phyloP scores from a whole-genome alignment of 371 early-diverging fungal species.

The Mortierella sp. region DNA sequence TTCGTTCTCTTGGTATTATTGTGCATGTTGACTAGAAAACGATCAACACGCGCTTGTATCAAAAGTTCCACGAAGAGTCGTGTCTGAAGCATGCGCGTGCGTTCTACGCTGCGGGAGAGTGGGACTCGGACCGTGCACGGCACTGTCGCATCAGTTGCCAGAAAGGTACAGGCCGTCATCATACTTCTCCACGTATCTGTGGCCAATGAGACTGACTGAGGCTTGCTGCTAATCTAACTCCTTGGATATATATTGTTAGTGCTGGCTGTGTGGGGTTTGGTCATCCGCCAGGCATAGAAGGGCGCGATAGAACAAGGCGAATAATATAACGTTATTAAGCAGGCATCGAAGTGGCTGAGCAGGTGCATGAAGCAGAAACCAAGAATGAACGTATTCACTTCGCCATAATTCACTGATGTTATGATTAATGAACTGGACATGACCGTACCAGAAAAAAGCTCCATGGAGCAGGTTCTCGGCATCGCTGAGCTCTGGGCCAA shows the following conservation, averaged over 20 bases:
- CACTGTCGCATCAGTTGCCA: conserved; percentile 57
- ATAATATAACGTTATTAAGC: too few relatives aligned
- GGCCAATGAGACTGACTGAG: too few relatives aligned
- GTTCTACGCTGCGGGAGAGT: conserved; percentile 51
- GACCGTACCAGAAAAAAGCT: too few relatives aligned
- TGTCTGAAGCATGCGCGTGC: conserved; percentile 57
- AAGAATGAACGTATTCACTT: too few relatives aligned
- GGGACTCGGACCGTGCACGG: conserved; percentile 54
- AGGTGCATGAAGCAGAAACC: too few relatives aligned
- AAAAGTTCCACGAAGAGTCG: conserved; percentile 57
- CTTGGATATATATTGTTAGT: conserved; percentile 18
- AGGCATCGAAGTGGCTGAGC: too few relatives aligned
- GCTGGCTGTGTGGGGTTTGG: conserved; percentile 45
- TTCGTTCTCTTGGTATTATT: too few relatives aligned
- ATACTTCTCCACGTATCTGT: too few relatives aligned
- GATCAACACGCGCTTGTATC: conserved; percentile 53
- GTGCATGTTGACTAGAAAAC: conserved; percentile 43
- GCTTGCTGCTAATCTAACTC: too few relatives aligned
- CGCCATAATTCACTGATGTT: too few relatives aligned
- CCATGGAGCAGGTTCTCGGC: conserved; percentile 8
- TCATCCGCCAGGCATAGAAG: conserved; percentile 45
- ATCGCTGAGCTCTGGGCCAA: conserved; percentile 24
- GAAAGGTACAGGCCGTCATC: conserved; percentile 47
- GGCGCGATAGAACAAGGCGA: too few relatives aligned
- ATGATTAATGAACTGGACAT: too few relatives aligned